phyloP scores from a whole-genome alignment of 805 yeast genomes.

The Candida pini region DNA sequence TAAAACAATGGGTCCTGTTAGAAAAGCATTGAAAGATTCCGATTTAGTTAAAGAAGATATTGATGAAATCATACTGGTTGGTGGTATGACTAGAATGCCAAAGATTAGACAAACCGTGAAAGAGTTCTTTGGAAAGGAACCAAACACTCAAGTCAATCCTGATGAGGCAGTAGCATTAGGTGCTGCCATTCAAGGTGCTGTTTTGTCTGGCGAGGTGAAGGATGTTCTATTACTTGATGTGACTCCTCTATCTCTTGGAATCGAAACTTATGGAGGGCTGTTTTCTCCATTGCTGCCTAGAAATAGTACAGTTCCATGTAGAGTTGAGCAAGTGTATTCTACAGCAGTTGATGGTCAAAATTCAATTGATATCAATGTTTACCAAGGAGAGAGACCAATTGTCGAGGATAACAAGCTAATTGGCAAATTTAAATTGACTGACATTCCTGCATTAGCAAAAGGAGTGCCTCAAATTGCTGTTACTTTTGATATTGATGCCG shows the following conservation, averaged over 20 bases:
- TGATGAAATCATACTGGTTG: constrained; percentile 78
- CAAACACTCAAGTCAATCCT: constrained; percentile 91
- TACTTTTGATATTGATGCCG: constrained; percentile 92
- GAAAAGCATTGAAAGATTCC: constrained; percentile 80
- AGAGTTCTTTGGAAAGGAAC: constrained; percentile 72
- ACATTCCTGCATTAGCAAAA: constrained; percentile 86
- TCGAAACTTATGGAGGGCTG: constrained; percentile 95
- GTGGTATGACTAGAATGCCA: constrained; percentile 93
- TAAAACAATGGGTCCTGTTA: constrained; percentile 70
- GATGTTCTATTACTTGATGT: constrained; percentile 88
- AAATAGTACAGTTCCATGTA: constrained; percentile 92
- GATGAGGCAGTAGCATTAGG: constrained; percentile 94
- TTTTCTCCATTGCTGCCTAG: constrained; percentile 83
- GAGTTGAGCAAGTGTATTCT: constrained; percentile 88
- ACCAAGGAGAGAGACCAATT: constrained; percentile 96
- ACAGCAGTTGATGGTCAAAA: constrained; percentile 96
- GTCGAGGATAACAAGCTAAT: constrained; percentile 93
- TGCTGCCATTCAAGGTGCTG: constrained; percentile 98
- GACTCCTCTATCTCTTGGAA: constrained; percentile 85
- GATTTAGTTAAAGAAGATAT: constrained; percentile 58
- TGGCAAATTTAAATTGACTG: constrained; percentile 88
- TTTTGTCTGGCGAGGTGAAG: constrained; percentile 89
- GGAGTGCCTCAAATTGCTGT: constrained; percentile 90
- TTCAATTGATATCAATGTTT: constrained; percentile 90
- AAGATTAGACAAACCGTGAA: constrained; percentile 75